Evolutionary conservation across 495 filamentous ascomycete genomes (phyloP), one percentile per base, ranked within the genome.

Genomic region (Astrocystis sublimbata): DNA sequence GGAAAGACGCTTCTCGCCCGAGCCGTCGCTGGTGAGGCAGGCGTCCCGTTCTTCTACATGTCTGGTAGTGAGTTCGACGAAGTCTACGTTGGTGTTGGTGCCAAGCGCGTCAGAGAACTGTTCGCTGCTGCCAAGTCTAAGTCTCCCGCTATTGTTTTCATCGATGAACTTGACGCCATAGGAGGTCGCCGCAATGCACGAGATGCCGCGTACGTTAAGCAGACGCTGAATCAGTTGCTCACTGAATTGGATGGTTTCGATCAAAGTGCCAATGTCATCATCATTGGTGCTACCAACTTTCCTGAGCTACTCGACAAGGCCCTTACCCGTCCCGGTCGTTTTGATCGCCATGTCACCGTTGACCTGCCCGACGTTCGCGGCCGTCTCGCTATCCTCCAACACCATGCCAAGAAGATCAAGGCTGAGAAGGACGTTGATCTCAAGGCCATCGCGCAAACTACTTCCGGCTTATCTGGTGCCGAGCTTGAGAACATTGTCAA

Each of bases 41-140:
- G 94, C 60, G 96, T 98, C 21, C 94, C 94, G 1, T 98, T 97
- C 84, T 98, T 97, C 83, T 98, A 94, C 83, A 97, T 98, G 93
- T 98, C 96, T 66, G 94, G 94, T 28, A 93, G 90, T 59, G 96
- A 98, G 73, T 98, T 98, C 71, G 94, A 98, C 69, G 94, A 98
- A 74, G 89, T 98, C 41, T 98, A 97, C 68, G 96, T 98, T 24
- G 94, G 94, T 67, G 96, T 98, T 55, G 94, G 94, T 67, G 94
- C 94, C 49, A 98, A 98, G 80, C 91, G 94, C 71, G 94, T 98
- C 43, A 91, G 94, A 46, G 94, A 98, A 59, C 85, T 98, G n/a
- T 98, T 98, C 78, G 79, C 78, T 50, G 86, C 89, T 47, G 94
- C 94, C 50, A 92, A 93, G 66, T 77, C 81, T 26, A 98, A 98